Evolutionary conservation across 1,139 yeast genomes (phyloP).

Genomic region (Diutina rugosa): DNA sequence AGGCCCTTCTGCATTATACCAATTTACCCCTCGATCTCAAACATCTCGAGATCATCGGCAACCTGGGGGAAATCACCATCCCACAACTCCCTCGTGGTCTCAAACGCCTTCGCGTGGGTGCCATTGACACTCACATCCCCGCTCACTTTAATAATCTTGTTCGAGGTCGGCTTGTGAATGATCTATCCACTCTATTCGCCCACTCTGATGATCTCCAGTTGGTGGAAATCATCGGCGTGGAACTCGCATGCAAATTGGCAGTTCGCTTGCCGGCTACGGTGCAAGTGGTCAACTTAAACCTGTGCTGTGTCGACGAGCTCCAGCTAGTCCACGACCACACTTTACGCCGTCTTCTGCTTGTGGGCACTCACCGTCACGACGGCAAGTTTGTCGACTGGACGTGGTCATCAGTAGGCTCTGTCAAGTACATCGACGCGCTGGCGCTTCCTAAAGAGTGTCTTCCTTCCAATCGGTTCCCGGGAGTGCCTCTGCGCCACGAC

Average conservation of each 20-base stretch:
- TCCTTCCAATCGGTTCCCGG: not conserved
- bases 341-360: not conserved
- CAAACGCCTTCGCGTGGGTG: not conserved
- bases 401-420: not conserved
- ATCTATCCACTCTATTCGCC: not conserved
- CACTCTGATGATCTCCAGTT: not conserved
- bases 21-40: not conserved
- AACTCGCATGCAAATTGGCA: not conserved
- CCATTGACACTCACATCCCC: not conserved
- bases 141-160: not conserved
- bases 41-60: not conserved
- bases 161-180: not conserved
- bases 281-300: not conserved
- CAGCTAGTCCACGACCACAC: not conserved
- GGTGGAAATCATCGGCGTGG: not conserved
- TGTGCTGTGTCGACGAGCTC: not conserved
- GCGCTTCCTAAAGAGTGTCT: not conserved
- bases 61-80: not conserved
- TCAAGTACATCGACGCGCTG: not conserved
- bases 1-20: not conserved
- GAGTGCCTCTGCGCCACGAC: not conserved
- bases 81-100: not conserved
- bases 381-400: not conserved
- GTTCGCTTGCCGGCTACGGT: not conserved
- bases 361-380: not conserved